Percentiles rank a stretch among this genome's conserved stretches.
phyloP scores from a whole-genome alignment of 352 stramenopile genomes.

The Globisporangium perplexum region DNA sequence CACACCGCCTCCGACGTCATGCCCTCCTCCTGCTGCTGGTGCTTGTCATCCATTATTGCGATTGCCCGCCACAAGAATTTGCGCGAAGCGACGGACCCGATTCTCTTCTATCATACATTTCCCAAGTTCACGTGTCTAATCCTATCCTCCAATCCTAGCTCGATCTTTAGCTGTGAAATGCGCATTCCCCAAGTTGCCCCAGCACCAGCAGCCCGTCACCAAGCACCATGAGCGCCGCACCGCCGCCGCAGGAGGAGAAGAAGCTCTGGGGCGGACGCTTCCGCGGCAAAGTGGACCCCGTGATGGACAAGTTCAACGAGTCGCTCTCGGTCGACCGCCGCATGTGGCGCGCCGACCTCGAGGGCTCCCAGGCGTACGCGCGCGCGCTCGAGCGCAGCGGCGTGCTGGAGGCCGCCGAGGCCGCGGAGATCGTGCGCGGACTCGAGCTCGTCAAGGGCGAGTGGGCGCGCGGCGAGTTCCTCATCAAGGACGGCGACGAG shows the following conservation, averaged over 20 bases:
- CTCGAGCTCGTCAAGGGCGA: conserved; percentile 86
- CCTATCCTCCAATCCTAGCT: too few relatives aligned
- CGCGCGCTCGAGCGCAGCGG: conserved; percentile 84
- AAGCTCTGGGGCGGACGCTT: conserved; percentile 92
- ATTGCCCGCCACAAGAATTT: too few relatives aligned
- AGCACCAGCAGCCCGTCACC: background rate
- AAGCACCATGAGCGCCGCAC: conserved; percentile 20
- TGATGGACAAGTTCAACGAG: conserved; percentile 99
- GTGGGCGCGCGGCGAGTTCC: conserved; percentile 81
- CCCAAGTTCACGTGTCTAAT: too few relatives aligned
- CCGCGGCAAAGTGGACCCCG: conserved; percentile 92
- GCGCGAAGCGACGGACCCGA: too few relatives aligned
- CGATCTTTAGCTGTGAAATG: too few relatives aligned
- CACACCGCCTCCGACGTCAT: too few relatives aligned
- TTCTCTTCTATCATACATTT: too few relatives aligned
- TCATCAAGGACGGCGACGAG: conserved; percentile 93
- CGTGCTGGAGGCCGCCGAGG: conserved; percentile 92
- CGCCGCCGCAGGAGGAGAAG: conserved; percentile 38
- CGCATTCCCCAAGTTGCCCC: too few relatives aligned
- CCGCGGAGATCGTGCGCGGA: conserved; percentile 75
- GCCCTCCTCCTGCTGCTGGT: too few relatives aligned
- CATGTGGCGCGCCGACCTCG: conserved; percentile 96
- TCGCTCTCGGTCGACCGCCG: conserved; percentile 96
- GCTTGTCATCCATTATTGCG: too few relatives aligned
- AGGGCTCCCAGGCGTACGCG: conserved; percentile 95